These are phyloP conservation scores for Mantamonas sphyraenae DNA, from an alignment of 78 protist species.

Conservation along the genomic window DNA sequence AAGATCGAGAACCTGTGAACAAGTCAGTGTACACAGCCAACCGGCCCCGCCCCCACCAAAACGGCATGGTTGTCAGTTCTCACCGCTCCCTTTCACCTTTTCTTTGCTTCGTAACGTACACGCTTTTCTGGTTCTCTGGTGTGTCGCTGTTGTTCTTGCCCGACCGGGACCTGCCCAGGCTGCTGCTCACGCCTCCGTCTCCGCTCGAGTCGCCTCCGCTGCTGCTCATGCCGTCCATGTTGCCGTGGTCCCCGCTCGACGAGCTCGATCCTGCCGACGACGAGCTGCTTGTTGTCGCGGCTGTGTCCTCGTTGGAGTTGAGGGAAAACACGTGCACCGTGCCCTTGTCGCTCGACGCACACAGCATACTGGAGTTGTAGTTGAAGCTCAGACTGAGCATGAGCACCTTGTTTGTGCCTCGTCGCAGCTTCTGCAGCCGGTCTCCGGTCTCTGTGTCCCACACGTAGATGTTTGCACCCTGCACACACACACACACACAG, in stretches of 20 bases:
- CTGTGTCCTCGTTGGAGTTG: neutral
- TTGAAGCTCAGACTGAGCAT: constrained; percentile 63
- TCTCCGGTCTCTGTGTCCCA: constrained; percentile 75
- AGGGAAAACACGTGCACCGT: constrained; percentile 80
- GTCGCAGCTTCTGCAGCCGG: constrained; percentile 68
- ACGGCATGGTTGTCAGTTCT: too few relatives aligned
- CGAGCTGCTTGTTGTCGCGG: neutral
- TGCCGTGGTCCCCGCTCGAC: neutral
- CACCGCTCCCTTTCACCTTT: too few relatives aligned
- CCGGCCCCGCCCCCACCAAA: too few relatives aligned
- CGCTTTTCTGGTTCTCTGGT: too few relatives aligned
- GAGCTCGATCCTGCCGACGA: neutral
- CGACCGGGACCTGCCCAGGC: too few relatives aligned
- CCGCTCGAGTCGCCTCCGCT: too few relatives aligned
- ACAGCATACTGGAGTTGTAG: constrained; percentile 52
- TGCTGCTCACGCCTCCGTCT: too few relatives aligned
- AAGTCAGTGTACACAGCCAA: constrained; percentile 16
- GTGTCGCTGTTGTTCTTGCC: neutral
- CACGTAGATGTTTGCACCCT: constrained; percentile 89
- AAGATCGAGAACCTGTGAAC: too few relatives aligned
- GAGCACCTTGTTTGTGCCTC: constrained; percentile 67
- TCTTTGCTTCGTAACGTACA: too few relatives aligned
- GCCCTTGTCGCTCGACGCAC: constrained; percentile 81
- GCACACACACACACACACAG: neutral
- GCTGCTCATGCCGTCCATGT: neutral